A percentile compares a stretch with the other conserved stretches of the same genome.
Conservation (phyloP, 1,284 basidiomycete species). For the Austroboletus niveus region DNA sequence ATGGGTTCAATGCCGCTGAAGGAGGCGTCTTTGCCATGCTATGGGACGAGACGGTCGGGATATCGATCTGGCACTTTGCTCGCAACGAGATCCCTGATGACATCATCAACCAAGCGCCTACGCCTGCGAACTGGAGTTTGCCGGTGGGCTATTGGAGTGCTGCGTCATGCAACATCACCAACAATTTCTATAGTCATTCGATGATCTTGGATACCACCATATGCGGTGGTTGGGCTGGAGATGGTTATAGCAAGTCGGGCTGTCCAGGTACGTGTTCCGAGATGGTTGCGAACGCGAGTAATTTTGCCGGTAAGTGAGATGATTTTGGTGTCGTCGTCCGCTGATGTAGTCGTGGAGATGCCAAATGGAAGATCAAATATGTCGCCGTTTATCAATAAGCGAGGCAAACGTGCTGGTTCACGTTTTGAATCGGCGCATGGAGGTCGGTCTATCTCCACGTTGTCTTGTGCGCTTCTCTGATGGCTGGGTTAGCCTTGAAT, state of each 20-base stretch:
- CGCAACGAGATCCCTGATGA: conserved; percentile 66
- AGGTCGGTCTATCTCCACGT: too few species aligned
- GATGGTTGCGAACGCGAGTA: conserved; percentile 58
- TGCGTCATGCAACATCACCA: conserved; percentile 57
- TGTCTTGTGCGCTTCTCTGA: not conserved
- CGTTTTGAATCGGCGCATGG: not conserved
- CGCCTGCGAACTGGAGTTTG: conserved; percentile 62
- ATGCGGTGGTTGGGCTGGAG: conserved; percentile 59
- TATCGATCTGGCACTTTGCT: conserved; percentile 77
- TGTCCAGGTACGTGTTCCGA: conserved; percentile 71
- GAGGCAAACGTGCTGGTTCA: not conserved
- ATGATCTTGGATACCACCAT: conserved; percentile 66
- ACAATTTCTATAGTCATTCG: conserved; percentile 68
- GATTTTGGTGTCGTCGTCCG: not conserved
- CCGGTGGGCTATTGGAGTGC: conserved; percentile 67
- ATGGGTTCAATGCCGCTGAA: conserved; percentile 58
- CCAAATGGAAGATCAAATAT: conserved; percentile 56
- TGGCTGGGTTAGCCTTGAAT: too few species aligned
- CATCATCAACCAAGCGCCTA: conserved; percentile 52
- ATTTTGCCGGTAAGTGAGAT: conserved; percentile 51
- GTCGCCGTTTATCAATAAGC: conserved; percentile 29
- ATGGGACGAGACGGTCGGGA: conserved; percentile 58
- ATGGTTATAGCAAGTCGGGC: conserved; percentile 50
- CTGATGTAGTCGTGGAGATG: conserved; percentile 33
- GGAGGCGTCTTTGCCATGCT: conserved; percentile 79